These are phyloP conservation scores for Clonostachys rhizophaga DNA, from an alignment of 2,329 filamentous ascomycete species.

Conservation along the genomic window DNA sequence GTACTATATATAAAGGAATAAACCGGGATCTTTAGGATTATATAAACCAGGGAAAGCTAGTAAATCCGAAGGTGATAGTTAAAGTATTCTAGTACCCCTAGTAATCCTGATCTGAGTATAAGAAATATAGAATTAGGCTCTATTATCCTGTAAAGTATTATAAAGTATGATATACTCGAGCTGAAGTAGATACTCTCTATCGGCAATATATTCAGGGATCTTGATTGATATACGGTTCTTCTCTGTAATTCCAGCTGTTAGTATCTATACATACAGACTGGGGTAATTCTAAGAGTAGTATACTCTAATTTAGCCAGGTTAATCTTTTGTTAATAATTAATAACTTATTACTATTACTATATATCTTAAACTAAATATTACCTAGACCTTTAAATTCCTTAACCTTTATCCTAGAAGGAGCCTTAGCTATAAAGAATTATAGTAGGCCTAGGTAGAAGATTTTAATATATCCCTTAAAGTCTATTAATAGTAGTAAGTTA, in stretches of 20 bases:
- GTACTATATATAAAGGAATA: constrained; percentile 38
- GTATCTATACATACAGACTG: no score
- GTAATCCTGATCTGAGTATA: constrained; percentile 34
- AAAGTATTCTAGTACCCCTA: constrained; percentile 30
- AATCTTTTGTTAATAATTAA: no score
- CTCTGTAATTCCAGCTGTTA: no score
- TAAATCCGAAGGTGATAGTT: constrained; percentile 16
- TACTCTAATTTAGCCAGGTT: no score
- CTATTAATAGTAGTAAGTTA: no score
- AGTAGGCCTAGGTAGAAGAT: constrained; percentile 34
- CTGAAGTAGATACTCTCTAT: constrained; percentile 44
- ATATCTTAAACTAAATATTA: constrained; percentile 35
- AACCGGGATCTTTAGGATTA: constrained; percentile 30
- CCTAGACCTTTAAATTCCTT: constrained; percentile 27
- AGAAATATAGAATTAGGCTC: constrained; percentile 40
- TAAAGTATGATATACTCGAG: constrained; percentile 45
- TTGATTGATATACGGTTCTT: constrained; percentile 10
- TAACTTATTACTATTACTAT: constrained; percentile 19
- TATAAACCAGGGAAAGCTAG: constrained; percentile 37
- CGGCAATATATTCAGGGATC: constrained; percentile 32
- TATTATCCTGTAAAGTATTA: constrained; percentile 27
- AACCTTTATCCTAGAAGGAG: constrained; percentile 19
- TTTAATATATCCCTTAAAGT: constrained; percentile 26
- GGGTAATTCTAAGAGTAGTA: no score
- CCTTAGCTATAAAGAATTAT: constrained; percentile 27